These are phyloP conservation scores for Fusarium floridanum DNA, from an alignment of 2,329 filamentous ascomycete genomes.

Conservation along the genomic window DNA sequence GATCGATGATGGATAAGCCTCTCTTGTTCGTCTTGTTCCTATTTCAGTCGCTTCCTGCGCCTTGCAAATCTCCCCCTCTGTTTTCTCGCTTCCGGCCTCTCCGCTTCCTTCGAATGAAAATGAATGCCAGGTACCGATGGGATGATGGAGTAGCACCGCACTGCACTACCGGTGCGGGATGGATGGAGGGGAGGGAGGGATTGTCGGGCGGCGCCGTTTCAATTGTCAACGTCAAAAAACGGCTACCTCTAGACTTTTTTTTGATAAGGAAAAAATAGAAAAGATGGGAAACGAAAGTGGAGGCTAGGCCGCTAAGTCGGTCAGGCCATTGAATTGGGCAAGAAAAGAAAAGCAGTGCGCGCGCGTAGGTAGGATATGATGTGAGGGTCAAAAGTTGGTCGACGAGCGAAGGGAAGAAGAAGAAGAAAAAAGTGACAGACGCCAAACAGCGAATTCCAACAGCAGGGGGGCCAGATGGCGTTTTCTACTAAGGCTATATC, in stretches of 20 bases:
- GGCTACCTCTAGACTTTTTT: background rate
- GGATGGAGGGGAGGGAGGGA: background rate
- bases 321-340: constrained; percentile 25
- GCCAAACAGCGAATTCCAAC: constrained; percentile 6
- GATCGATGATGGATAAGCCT: background rate
- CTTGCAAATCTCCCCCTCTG: constrained; percentile 1
- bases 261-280: constrained; percentile 1
- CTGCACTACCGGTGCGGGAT: background rate
- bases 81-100: background rate
- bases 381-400: constrained; percentile 6
- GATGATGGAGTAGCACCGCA: constrained; percentile 1
- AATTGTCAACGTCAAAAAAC: constrained; percentile 11
- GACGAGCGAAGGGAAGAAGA: background rate
- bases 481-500: background rate
- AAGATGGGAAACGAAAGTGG: constrained; percentile 25
- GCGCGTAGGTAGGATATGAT: background rate
- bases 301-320: constrained; percentile 5
- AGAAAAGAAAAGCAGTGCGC: background rate
- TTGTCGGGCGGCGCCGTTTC: constrained; percentile 23
- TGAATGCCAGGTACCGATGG: background rate
- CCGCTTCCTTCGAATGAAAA: background rate
- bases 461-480: constrained; percentile 4
- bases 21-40: constrained; percentile 7
- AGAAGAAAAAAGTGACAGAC: constrained; percentile 6
- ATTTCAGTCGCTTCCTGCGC: constrained; percentile 14